These are phyloP conservation scores for Penicillium palitans DNA, from an alignment of 2,329 filamentous ascomycete species.

Conservation along the genomic window DNA sequence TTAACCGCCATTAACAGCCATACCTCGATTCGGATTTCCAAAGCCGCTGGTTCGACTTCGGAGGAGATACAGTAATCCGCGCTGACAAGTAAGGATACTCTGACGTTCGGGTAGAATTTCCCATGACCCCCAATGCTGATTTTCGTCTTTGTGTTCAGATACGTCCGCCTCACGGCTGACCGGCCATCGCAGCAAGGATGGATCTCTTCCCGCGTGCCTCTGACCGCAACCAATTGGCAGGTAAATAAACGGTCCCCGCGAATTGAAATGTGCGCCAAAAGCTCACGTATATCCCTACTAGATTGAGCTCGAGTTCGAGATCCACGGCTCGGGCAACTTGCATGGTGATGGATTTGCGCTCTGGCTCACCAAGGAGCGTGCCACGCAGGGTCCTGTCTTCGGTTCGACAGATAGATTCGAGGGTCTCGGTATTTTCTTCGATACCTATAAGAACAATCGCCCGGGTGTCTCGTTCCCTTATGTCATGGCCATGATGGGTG, in stretches of 20 bases:
- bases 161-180: slow-evolving; percentile 89
- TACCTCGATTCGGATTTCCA: slow-evolving; percentile 98
- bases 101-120: neutral
- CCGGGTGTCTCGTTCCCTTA: slow-evolving; percentile 95
- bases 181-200: slow-evolving; percentile 87
- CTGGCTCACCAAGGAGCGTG: slow-evolving; percentile 96
- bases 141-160: slow-evolving; percentile 53
- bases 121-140: neutral
- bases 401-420: slow-evolving; percentile 87
- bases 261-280: neutral
- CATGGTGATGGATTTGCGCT: slow-evolving; percentile 97
- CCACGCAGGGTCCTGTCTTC: slow-evolving; percentile 77
- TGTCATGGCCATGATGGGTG: slow-evolving; percentile 97
- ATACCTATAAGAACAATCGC: slow-evolving; percentile 99
- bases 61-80: slow-evolving; percentile 85
- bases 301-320: slow-evolving; percentile 93
- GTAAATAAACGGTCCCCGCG: slow-evolving; percentile 39
- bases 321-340: slow-evolving; percentile 82
- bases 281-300: slow-evolving; percentile 27
- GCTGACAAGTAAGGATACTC: slow-evolving; percentile 55
- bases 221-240: slow-evolving; percentile 99
- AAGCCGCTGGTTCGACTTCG: slow-evolving; percentile 98
- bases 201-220: slow-evolving; percentile 88
- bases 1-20: slow-evolving; percentile 58
- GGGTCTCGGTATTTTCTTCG: slow-evolving; percentile 91